These are phyloP conservation scores for Mucor mucedo DNA, from an alignment of 371 early-diverging fungal species.

Conservation along the genomic window DNA sequence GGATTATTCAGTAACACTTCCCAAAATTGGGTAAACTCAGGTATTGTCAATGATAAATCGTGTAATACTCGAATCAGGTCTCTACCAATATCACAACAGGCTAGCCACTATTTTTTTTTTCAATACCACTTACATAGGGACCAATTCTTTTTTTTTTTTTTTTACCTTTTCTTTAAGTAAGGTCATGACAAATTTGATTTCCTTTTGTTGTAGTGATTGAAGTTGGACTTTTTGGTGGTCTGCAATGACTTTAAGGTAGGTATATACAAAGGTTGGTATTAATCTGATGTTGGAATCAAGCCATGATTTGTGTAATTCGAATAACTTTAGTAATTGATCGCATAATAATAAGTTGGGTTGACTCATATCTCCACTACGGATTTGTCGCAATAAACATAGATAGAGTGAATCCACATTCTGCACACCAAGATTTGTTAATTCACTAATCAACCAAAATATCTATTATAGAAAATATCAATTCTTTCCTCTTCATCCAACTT, in stretches of 20 bases:
- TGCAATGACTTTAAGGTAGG: slow-evolving; percentile 58
- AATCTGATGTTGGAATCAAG: slow-evolving; percentile 56
- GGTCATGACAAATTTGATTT: slow-evolving; percentile 57
- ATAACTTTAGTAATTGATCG: slow-evolving; percentile 56
- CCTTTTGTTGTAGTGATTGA: slow-evolving; percentile 55
- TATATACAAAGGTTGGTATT: slow-evolving; percentile 64
- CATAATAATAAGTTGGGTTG: slow-evolving; percentile 55
- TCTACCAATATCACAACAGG: slow-evolving; percentile 56
- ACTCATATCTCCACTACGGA: slow-evolving; percentile 67
- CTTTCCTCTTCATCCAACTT: not conserved
- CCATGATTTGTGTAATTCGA: slow-evolving; percentile 54
- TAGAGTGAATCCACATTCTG: slow-evolving; percentile 64
- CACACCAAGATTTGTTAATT: slow-evolving; percentile 57
- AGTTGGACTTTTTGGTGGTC: slow-evolving; percentile 62
- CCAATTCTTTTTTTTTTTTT: not conserved
- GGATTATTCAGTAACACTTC: slow-evolving; percentile 60
- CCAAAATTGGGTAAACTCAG: slow-evolving; percentile 70
- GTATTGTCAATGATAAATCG: slow-evolving; percentile 59
- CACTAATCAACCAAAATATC: slow-evolving; percentile 69
- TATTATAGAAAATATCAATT: slow-evolving; percentile 16
- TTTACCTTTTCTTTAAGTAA: slow-evolving; percentile 61
- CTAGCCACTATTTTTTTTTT: not conserved
- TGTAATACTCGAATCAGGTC: slow-evolving; percentile 75
- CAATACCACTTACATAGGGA: too few relatives aligned
- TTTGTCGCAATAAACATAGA: slow-evolving; percentile 61